Evolutionary conservation across 1,284 basidiomycete genomes (phyloP), one percentile per base, ranked within the genome.

Genomic region (Phlebopus sp.): DNA sequence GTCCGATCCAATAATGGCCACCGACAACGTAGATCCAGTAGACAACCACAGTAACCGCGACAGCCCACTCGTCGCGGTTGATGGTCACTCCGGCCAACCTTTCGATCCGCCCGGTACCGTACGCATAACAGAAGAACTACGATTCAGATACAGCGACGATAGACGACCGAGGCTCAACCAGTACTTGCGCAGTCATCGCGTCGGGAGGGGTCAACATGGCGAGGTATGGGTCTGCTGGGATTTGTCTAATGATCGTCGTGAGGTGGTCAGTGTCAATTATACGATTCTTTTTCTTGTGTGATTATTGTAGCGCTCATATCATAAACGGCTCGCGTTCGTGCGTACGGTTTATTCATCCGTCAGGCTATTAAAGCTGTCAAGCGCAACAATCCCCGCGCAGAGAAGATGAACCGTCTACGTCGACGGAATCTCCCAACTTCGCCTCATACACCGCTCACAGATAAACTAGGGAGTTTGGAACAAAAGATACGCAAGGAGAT

Each of bases 401-500:
- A 78, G 60, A 81, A 83, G 63, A 73, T 82, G 60, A 82, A 81
- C 62, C 72, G 81, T 47, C 76, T 86, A 39, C 78, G 82, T 37
- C 74, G 76, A 55, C 69, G 73, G 37, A 74, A 71, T 32, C 70
- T 86, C 42, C 78, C 81, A 35, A 66, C 76, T 23, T 66, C 79
- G 19, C 68, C 73, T 49, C 76, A 81, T 62, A 66, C 71, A 2
- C 75, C 73, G 25, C 68, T 86, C 15, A 77, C 76, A 7, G 83
- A 86, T 66, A 76, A 76, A 50, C 71, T 86, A 27, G 73, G 77
- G 47, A 86, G 82, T 32, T 88, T 86, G 39, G 90, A 92, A 62
- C 77, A 82, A 57, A 90, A 90, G 71, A 89, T 93, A 57, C 77
- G 81, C 59, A 84, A 84, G 60, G 94, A 99, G 70, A 97, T 99